Evolutionary conservation across 345 rosid genomes (phyloP), one percentile per base, ranked within the genome.

Genomic region (Corchorus capsularis): DNA sequence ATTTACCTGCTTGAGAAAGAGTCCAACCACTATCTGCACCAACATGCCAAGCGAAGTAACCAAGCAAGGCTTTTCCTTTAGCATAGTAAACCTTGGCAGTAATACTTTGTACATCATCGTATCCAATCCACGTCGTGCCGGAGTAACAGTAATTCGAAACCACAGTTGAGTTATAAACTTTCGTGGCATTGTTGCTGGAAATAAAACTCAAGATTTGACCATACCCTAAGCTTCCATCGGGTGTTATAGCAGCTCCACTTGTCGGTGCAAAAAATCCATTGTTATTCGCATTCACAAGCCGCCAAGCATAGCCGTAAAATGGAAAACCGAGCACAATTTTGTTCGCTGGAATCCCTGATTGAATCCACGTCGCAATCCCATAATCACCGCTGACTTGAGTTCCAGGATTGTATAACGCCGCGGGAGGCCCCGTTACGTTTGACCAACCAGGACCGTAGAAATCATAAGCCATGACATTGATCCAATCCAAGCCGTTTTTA

Each of bases 11-110:
- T 14, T 77, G 81, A 61, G 88, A 80, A 57, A 88, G 83, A 67
- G 70, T 69, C 83, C 87, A 90, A 1, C 89, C 79, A 17, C 75
- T 80, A 16, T 92, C 97, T 35, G 61, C 80, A 0, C 84, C 86
- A 19, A 89, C 83, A 16, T 89, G 91, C 97, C 97, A 92, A 49
- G 87, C 84, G 80, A 84, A 92, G 83, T 89, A 92, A 78, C 97
- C 97, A 55, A 86, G 89, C 69, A 92, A 72, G 12, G 88, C 82
- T 17, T 72, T 86, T 12, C 39, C 84, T 75, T 89, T 82, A 61
- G 94, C 90, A n/a, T 87, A 87, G 53, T 60, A 20, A 5, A 90
- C 83, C 82, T 92, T 92, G 0, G 82, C 75, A 0, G 82, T 71
- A 12, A 87, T 81, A 19, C 87, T 87, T 52, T 76, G 81, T 2